Evolutionary conservation across 345 rosid genomes (phyloP).

Genomic region (Populus ilicifolia): DNA sequence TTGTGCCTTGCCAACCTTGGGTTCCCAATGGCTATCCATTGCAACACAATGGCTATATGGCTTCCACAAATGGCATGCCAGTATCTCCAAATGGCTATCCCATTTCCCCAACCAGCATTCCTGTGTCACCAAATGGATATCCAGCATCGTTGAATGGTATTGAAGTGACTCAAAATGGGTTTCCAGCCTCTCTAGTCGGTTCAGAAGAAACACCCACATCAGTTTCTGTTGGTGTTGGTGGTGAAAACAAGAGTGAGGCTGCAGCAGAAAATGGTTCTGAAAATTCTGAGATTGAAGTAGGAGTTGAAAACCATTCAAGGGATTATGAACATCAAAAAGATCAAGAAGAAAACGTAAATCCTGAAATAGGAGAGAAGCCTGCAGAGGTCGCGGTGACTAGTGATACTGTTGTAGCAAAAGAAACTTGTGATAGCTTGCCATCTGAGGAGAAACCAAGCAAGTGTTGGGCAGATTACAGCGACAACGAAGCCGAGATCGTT

Average conservation of each 20-base stretch:
- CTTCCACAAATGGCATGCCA: conserved; percentile 51
- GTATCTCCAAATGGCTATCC: conserved; percentile 53
- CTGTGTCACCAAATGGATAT: conserved; percentile 44
- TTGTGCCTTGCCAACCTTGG: conserved; percentile 89
- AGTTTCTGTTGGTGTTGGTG: conserved; percentile 29
- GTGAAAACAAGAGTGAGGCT: conserved; percentile 40
- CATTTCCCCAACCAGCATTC: conserved; percentile 50
- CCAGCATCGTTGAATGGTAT: conserved; percentile 19
- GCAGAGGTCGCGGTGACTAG: conserved; percentile 11
- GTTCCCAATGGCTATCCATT: conserved; percentile 67
- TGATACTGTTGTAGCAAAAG: conserved; percentile 31
- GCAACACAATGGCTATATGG: conserved; percentile 58
- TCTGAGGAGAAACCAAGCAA: conserved; percentile 48
- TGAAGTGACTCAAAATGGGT: conserved; percentile 49
- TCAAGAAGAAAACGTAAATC: conserved; percentile 26
- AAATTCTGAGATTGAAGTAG: conserved; percentile 35
- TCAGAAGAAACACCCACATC: conserved; percentile 37
- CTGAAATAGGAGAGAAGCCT: conserved; percentile 34
- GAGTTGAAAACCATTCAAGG: conserved; percentile 31
- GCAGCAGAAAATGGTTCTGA: conserved; percentile 32
- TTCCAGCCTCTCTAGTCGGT: conserved; percentile 30
- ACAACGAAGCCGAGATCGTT: conserved; percentile 57
- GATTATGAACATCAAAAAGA: conserved; percentile 31
- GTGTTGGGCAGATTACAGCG: conserved; percentile 85
- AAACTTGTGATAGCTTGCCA: conserved; percentile 24